phyloP scores from a whole-genome alignment of 2,329 filamentous ascomycete genomes.

The Xylariales sp. region DNA sequence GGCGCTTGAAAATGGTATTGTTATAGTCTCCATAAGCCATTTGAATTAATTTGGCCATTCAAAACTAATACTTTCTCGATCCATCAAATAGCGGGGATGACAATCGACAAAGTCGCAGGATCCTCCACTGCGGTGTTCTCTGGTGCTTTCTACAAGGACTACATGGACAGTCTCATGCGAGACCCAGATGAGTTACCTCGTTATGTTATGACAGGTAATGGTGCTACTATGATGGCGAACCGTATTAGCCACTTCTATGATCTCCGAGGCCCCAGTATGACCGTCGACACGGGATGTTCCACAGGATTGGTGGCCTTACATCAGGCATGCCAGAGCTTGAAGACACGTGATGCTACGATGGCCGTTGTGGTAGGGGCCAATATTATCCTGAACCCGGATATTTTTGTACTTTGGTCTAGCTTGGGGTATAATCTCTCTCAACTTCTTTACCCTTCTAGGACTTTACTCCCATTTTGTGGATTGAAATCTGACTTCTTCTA shows the following conservation, averaged over 20 bases:
- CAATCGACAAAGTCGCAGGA: constrained; percentile 18
- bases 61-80: no score
- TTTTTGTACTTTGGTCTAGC: constrained; percentile 39
- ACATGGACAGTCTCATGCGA: constrained; percentile 5
- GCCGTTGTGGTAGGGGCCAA: constrained; percentile 22
- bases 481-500: constrained; percentile 5
- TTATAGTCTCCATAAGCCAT: no score
- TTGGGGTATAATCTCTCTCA: no score
- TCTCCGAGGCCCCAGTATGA: constrained; percentile 23
- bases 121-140: constrained; percentile 25
- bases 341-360: constrained; percentile 6
- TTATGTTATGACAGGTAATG: constrained; percentile 23
- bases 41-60: no score
- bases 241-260: constrained; percentile 24
- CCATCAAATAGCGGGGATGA: no score
- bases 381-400: constrained; percentile 20
- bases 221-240: constrained; percentile 16
- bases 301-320: constrained; percentile 23
- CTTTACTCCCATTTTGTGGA: background rate
- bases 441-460: constrained; percentile 31
- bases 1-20: constrained; percentile 26
- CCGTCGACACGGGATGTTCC: constrained; percentile 30
- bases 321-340: constrained; percentile 6
- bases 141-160: constrained; percentile 10
- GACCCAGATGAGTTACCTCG: constrained; percentile 5